Evolutionary conservation across 306 rosid genomes (phyloP).

Genomic region (Cicer chorassanicum): DNA sequence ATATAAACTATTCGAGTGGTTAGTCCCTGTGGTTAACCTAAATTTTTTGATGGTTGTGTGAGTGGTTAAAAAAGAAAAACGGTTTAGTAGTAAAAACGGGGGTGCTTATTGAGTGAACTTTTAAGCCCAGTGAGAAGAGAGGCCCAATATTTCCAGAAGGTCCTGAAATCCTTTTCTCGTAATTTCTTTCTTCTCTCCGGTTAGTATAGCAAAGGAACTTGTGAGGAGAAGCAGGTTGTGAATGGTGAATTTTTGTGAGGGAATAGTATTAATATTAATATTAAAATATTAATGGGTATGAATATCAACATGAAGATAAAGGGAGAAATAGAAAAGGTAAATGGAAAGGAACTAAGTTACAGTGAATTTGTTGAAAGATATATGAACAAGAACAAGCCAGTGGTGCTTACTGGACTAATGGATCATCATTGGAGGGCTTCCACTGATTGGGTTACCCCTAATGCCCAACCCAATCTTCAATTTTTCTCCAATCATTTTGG

Average conservation of each 20-base stretch:
- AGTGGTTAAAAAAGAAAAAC: no score
- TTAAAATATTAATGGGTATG: slow-evolving; percentile 46
- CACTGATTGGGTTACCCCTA: slow-evolving; percentile 69
- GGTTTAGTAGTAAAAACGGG: no score
- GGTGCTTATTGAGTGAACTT: no score
- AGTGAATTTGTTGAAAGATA: slow-evolving; percentile 64
- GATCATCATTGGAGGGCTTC: slow-evolving; percentile 78
- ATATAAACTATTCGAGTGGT: no score
- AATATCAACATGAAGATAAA: slow-evolving; percentile 45
- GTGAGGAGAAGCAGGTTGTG: slow-evolving; percentile 28
- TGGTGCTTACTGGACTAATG: slow-evolving; percentile 74
- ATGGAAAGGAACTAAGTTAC: slow-evolving; percentile 70
- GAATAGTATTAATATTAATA: slow-evolving; percentile 24
- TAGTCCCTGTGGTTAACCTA: no score
- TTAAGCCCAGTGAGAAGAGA: no score
- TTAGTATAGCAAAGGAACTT: background rate
- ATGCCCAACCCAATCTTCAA: slow-evolving; percentile 66
- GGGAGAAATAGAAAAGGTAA: slow-evolving; percentile 74
- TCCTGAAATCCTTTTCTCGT: background rate
- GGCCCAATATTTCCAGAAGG: no score
- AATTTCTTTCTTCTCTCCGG: background rate
- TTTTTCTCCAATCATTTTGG: slow-evolving; percentile 73
- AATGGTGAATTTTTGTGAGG: background rate
- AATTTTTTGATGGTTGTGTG: no score
- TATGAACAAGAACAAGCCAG: slow-evolving; percentile 79